These are phyloP conservation scores for Tricholoma flavovirens DNA, from an alignment of 768 basidiomycete species.

Conservation along the genomic window DNA sequence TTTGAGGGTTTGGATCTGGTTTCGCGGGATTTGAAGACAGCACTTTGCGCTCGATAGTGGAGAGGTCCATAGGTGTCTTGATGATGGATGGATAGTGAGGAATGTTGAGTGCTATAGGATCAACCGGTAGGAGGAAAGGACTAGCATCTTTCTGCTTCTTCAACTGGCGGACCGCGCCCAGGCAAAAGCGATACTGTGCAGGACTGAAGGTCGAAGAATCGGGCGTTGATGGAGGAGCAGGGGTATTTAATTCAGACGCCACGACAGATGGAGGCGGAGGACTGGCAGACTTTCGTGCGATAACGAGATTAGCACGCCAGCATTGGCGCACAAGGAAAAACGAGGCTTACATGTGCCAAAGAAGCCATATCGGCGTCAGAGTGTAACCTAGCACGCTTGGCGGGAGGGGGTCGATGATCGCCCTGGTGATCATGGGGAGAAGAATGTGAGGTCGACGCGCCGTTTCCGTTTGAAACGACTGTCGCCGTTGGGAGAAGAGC, in stretches of 20 bases:
- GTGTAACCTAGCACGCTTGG: constrained; percentile 72
- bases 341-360: constrained; percentile 59
- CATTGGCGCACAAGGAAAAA: constrained; percentile 41
- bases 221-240: constrained; percentile 26
- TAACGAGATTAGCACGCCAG: constrained; percentile 39
- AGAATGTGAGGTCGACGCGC: constrained; percentile 28
- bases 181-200: constrained; percentile 75
- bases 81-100: constrained; percentile 88
- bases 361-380: constrained; percentile 76
- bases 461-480: constrained; percentile 29
- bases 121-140: constrained; percentile 86
- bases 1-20: constrained; percentile 60
- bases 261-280: constrained; percentile 61
- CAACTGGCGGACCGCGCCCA: constrained; percentile 69
- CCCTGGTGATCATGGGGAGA: constrained; percentile 35
- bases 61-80: constrained; percentile 90
- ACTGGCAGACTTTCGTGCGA: constrained; percentile 54
- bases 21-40: constrained; percentile 71
- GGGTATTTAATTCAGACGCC: constrained; percentile 30
- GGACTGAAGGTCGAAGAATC: constrained; percentile 47
- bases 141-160: constrained; percentile 82
- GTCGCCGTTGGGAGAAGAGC: constrained; percentile 31
- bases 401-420: constrained; percentile 70
- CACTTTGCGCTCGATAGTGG: constrained; percentile 88
- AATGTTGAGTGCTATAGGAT: constrained; percentile 73